Percentiles rank a stretch among this genome's conserved stretches.
Conservation (phyloP, 148 eudicot genomes). For the Pharnaceum exiguum region DNA sequence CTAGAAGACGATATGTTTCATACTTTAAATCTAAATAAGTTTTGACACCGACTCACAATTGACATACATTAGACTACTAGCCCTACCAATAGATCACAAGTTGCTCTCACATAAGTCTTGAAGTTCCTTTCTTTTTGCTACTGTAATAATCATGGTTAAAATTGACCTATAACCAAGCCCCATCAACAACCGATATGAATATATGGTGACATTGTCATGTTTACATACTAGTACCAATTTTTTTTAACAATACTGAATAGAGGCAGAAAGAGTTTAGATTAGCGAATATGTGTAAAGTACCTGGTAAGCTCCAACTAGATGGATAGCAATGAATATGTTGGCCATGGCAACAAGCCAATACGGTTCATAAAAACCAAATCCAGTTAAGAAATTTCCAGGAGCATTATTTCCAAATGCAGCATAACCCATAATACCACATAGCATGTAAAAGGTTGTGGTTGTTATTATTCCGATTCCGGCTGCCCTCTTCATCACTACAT, state of each 20-base stretch:
- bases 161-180: neutral
- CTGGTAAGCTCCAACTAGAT: slow-evolving; percentile 76
- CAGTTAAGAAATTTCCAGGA: slow-evolving; percentile 66
- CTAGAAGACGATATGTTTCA: no score
- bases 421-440: slow-evolving; percentile 64
- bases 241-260: neutral
- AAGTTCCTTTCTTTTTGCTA: no score
- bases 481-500: slow-evolving; percentile 58
- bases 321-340: slow-evolving; percentile 52
- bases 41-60: no score
- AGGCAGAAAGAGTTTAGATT: neutral
- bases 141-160: no score
- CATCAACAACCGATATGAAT: neutral
- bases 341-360: slow-evolving; percentile 77
- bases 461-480: slow-evolving; percentile 28
- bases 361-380: slow-evolving; percentile 67
- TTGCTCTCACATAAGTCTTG: no score
- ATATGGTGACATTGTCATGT: neutral
- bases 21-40: no score
- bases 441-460: slow-evolving; percentile 55
- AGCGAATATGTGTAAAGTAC: slow-evolving; percentile 13
- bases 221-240: neutral
- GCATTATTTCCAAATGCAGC: slow-evolving; percentile 77
- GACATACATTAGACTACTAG: no score
- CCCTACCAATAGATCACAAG: no score